These are phyloP conservation scores for Haplosporangium gracile DNA, from an alignment of 192 early-diverging fungal species.

Conservation along the genomic window DNA sequence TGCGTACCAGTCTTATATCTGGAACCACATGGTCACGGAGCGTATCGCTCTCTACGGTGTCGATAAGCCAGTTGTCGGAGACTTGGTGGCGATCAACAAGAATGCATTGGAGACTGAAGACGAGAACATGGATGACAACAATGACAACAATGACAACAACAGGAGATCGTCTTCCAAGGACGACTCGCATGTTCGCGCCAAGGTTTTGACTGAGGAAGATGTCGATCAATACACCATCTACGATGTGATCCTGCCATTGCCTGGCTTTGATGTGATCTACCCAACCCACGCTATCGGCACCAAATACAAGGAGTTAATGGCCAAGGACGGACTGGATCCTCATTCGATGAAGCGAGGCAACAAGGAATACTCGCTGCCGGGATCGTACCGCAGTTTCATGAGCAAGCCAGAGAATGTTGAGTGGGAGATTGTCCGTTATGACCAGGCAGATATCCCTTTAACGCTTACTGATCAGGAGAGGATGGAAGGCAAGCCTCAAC, in stretches of 20 bases:
- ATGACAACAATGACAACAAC: conserved; percentile 49
- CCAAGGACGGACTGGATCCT: conserved; percentile 78
- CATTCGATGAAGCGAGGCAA: conserved; percentile 62
- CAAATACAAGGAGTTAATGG: conserved; percentile 80
- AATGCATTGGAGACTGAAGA: conserved; percentile 10
- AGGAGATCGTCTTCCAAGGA: conserved; percentile 18
- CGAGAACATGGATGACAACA: conserved; percentile 40
- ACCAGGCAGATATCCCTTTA: conserved; percentile 70
- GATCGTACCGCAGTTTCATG: conserved; percentile 76
- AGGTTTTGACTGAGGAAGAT: conserved; percentile 78
- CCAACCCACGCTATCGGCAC: conserved; percentile 79
- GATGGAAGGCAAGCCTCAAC: conserved; percentile 62
- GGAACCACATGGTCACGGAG: conserved; percentile 90
- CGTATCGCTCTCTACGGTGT: conserved; percentile 78
- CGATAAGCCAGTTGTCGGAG: conserved; percentile 79
- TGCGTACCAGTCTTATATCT: conserved; percentile 95
- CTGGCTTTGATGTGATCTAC: conserved; percentile 84
- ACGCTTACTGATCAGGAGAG: conserved; percentile 74
- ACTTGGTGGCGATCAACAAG: conserved; percentile 76
- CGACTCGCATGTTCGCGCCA: conserved; percentile 37
- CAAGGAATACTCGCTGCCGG: conserved; percentile 72
- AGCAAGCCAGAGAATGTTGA: conserved; percentile 69
- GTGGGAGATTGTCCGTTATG: conserved; percentile 76
- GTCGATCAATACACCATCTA: conserved; percentile 78
- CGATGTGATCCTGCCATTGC: conserved; percentile 95